These are phyloP conservation scores for Globisporangium canariense DNA, from an alignment of 352 stramenopile genomes.

Conservation along the genomic window DNA sequence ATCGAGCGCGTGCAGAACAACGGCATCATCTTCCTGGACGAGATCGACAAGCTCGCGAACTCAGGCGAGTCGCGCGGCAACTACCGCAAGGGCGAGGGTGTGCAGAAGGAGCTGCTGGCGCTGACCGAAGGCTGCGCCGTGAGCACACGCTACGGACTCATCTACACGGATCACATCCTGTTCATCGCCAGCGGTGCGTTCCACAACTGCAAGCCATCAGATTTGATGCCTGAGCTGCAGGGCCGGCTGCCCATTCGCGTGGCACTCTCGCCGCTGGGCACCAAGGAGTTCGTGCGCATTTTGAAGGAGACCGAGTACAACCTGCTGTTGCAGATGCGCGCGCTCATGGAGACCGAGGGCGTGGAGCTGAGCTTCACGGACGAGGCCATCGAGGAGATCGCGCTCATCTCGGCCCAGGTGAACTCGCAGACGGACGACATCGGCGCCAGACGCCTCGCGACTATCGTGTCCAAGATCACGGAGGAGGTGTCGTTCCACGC, in stretches of 20 bases:
- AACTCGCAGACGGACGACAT: constrained; percentile 98
- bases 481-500: constrained; percentile 98
- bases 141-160: constrained; percentile 90
- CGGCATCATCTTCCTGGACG: constrained; percentile 99
- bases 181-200: constrained; percentile 98
- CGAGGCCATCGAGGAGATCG: constrained; percentile 96
- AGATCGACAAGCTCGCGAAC: constrained; percentile 98
- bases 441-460: constrained; percentile 95
- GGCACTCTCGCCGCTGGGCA: constrained; percentile 95
- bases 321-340: constrained; percentile 94
- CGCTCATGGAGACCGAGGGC: constrained; percentile 95
- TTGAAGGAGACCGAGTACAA: constrained; percentile 96
- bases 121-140: constrained; percentile 97
- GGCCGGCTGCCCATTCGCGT: constrained; percentile 98
- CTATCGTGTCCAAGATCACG: constrained; percentile 96
- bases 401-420: constrained; percentile 89
- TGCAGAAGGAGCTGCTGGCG: constrained; percentile 98
- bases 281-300: constrained; percentile 97
- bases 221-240: constrained; percentile 98
- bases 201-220: constrained; percentile 95
- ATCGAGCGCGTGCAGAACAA: constrained; percentile 94
- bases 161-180: constrained; percentile 99
- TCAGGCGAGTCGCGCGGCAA: constrained; percentile 87
- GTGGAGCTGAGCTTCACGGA: constrained; percentile 94
- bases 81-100: constrained; percentile 92